Conservation (phyloP, 1,139 yeast genomes). For the Martiniozyma asiatica region DNA sequence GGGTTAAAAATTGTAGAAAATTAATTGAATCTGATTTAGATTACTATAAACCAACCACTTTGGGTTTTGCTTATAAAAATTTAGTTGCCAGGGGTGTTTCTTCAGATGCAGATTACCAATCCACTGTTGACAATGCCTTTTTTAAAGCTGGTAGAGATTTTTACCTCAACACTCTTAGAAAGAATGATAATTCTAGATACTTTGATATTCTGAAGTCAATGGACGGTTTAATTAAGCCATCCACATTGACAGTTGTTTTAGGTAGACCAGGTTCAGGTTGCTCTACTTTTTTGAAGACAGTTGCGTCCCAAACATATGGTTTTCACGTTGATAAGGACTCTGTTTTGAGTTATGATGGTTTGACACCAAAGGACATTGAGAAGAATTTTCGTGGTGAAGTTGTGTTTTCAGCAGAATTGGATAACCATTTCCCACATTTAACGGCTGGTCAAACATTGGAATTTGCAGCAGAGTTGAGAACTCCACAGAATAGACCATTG, state of each 20-base stretch:
- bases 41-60: slow-evolving; percentile 47
- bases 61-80: slow-evolving; percentile 62
- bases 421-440: slow-evolving; percentile 60
- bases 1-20: slow-evolving; percentile 63
- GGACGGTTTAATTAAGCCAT: slow-evolving; percentile 59
- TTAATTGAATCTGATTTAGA: slow-evolving; percentile 47
- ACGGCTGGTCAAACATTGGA: slow-evolving; percentile 61
- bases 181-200: slow-evolving; percentile 17
- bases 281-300: slow-evolving; percentile 61
- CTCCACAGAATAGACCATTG: slow-evolving; percentile 53
- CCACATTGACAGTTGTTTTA: slow-evolving; percentile 65
- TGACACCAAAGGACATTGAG: slow-evolving; percentile 34
- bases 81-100: slow-evolving; percentile 69
- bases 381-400: slow-evolving; percentile 56
- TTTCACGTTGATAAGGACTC: slow-evolving; percentile 42
- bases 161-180: slow-evolving; percentile 8
- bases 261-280: slow-evolving; percentile 88
- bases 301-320: slow-evolving; percentile 63
- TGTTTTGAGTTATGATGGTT: slow-evolving; percentile 36
- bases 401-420: slow-evolving; percentile 61
- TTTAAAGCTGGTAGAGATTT: slow-evolving; percentile 13
- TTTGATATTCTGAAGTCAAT: slow-evolving; percentile 54
- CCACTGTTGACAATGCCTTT: slow-evolving; percentile 47
- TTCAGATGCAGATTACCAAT: slow-evolving; percentile 69
- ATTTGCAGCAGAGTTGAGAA: slow-evolving; percentile 52